These are phyloP conservation scores for Ceratocystis papillata DNA, from an alignment of 2,329 filamentous ascomycete genomes.

Conservation along the genomic window DNA sequence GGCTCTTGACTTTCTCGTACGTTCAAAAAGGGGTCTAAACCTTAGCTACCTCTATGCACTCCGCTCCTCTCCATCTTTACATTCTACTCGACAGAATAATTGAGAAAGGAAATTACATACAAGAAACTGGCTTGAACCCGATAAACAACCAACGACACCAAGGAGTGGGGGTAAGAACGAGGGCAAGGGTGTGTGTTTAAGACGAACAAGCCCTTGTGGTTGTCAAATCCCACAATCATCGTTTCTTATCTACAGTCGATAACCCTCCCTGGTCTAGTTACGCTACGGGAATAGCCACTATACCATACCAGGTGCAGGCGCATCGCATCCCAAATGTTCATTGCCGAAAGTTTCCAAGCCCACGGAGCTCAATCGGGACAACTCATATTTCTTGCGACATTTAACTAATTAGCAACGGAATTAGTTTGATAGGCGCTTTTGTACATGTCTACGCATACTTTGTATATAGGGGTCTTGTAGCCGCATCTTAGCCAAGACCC, in stretches of 20 bases:
- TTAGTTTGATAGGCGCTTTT: not conserved
- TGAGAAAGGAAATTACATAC: not conserved
- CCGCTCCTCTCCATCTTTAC: too few species aligned
- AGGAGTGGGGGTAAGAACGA: not conserved
- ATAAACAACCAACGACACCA: not conserved
- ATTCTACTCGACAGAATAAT: not conserved
- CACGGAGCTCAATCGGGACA: constrained; percentile 15
- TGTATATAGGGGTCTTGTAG: constrained; percentile 3
- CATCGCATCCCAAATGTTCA: constrained; percentile 1
- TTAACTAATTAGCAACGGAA: not conserved
- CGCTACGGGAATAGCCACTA: constrained; percentile 6
- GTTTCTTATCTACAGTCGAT: constrained; percentile 13
- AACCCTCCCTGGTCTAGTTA: not conserved
- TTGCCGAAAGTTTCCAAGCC: constrained; percentile 4
- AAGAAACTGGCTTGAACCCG: not conserved
- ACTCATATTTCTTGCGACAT: not conserved
- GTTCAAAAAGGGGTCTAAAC: not conserved
- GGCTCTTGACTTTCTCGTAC: not conserved
- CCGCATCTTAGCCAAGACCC: not conserved
- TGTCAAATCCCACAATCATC: constrained; percentile 8
- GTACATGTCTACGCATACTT: not conserved
- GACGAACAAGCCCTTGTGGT: not conserved
- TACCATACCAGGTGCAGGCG: constrained; percentile 9
- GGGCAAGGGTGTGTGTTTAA: not conserved
- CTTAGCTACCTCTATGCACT: not conserved